Conservation (phyloP, 371 early-diverging fungal species). For the Mucor irregularis region DNA sequence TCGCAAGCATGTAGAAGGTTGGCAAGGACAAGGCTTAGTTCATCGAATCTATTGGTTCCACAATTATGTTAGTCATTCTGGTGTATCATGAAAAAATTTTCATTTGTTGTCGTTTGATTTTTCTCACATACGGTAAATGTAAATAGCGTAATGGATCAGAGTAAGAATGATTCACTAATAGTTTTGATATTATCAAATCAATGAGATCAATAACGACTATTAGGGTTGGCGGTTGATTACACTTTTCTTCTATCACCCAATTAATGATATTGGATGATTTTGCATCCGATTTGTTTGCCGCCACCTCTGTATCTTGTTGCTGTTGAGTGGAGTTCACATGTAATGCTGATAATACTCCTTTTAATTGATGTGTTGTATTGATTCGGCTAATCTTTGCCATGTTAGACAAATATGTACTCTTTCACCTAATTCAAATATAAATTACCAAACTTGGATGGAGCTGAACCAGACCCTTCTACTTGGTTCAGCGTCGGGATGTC, state of each 20-base stretch:
- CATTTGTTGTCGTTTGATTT: neutral
- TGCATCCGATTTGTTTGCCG: neutral
- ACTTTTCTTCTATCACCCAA: conserved; percentile 30
- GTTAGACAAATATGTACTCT: neutral
- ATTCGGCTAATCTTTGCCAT: conserved; percentile 15
- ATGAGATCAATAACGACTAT: conserved; percentile 29
- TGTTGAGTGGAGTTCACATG: conserved; percentile 23
- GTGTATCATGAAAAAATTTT: conserved; percentile 4
- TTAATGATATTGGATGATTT: conserved; percentile 16
- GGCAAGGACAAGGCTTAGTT: conserved; percentile 5
- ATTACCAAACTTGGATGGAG: conserved; percentile 18
- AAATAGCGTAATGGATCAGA: conserved; percentile 5
- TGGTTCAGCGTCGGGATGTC: neutral
- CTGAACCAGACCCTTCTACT: conserved; percentile 18
- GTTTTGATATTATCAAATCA: conserved; percentile 8
- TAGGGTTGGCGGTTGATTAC: conserved; percentile 31
- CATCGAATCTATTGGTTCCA: conserved; percentile 12
- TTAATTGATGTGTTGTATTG: conserved; percentile 20
- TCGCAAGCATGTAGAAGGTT: conserved; percentile 4
- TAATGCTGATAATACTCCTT: conserved; percentile 14
- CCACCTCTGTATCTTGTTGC: neutral
- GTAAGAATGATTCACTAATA: no score
- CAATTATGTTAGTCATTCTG: conserved; percentile 6
- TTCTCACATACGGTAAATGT: neutral
- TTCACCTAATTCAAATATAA: neutral